phyloP scores from a whole-genome alignment of 768 basidiomycete genomes.

The Collybia sordida region DNA sequence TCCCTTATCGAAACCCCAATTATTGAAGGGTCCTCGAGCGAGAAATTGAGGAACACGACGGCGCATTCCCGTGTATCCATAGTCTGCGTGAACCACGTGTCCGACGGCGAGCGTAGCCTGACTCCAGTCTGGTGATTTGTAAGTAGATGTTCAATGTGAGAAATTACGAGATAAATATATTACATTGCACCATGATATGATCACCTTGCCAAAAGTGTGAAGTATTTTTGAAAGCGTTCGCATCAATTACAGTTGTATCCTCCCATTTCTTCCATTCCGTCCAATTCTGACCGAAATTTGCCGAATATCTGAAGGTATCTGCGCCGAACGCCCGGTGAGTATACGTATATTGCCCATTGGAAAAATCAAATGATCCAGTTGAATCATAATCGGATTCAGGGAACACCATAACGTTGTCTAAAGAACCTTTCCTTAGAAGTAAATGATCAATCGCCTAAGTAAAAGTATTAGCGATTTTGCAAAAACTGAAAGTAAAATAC shows the following conservation, averaged over 20 bases:
- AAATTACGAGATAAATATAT: constrained; percentile 22
- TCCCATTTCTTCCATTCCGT: constrained; percentile 80
- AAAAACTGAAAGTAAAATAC: constrained; percentile 16
- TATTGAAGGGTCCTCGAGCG: constrained; percentile 86
- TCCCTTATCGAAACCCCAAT: constrained; percentile 90
- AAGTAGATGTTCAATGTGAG: constrained; percentile 1
- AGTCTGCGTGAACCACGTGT: constrained; percentile 78
- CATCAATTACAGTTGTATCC: constrained; percentile 62
- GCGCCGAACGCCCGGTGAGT: constrained; percentile 85
- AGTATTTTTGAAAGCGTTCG: constrained; percentile 49
- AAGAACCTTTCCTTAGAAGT: constrained; percentile 74
- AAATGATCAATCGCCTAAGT: constrained; percentile 69
- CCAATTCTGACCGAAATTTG: constrained; percentile 87
- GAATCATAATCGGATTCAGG: constrained; percentile 78
- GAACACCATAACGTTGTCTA: constrained; percentile 84
- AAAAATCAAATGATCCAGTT: constrained; percentile 49
- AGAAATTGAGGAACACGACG: constrained; percentile 88
- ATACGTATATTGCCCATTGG: constrained; percentile 69
- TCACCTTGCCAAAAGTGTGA: constrained; percentile 75
- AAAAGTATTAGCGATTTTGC: constrained; percentile 3
- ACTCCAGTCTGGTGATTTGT: constrained; percentile 67
- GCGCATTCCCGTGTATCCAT: constrained; percentile 47
- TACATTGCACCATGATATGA: constrained; percentile 90
- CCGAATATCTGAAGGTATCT: constrained; percentile 83
- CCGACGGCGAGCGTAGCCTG: constrained; percentile 57